Percentiles rank a stretch among this genome's conserved stretches.
phyloP scores from a whole-genome alignment of 2,329 filamentous ascomycete genomes.

The Phyllosticta paracitricarpa region DNA sequence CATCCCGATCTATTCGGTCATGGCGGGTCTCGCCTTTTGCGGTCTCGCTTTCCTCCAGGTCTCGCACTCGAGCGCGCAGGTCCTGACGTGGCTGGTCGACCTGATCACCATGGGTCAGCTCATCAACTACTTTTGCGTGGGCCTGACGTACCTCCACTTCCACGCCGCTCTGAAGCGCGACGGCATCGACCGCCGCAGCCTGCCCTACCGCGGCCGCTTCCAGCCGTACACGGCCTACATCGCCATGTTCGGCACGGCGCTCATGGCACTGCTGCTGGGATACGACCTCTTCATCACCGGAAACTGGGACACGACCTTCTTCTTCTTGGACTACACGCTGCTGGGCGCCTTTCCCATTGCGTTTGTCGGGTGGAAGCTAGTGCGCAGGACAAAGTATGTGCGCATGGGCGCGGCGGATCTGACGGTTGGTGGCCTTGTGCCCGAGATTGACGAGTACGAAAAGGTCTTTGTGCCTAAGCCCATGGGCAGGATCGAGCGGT shows the following conservation, averaged over 20 bases:
- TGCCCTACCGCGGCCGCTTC: constrained; percentile 34
- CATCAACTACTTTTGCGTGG: constrained; percentile 40
- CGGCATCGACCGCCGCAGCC: constrained; percentile 41
- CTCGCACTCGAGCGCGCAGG: constrained; percentile 53
- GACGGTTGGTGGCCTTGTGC: constrained; percentile 2
- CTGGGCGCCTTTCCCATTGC: background rate
- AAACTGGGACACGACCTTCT: constrained; percentile 59
- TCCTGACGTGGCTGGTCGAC: constrained; percentile 63
- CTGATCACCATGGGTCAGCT: constrained; percentile 60
- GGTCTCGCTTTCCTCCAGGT: constrained; percentile 67
- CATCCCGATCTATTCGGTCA: constrained; percentile 66
- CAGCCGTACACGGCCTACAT: constrained; percentile 67
- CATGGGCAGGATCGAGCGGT: background rate
- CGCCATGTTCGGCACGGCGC: constrained; percentile 50
- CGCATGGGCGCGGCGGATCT: constrained; percentile 7
- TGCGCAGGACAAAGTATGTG: constrained; percentile 7
- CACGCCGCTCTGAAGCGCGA: constrained; percentile 38
- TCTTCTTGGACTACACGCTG: constrained; percentile 39
- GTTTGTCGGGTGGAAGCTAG: constrained; percentile 7
- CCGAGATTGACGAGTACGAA: constrained; percentile 10
- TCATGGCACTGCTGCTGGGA: constrained; percentile 67
- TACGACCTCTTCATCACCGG: constrained; percentile 64
- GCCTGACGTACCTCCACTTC: constrained; percentile 49
- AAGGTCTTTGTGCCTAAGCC: background rate
- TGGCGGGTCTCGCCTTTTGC: constrained; percentile 54